phyloP scores from a whole-genome alignment of 345 rosid species.

The Ricinus communis region DNA sequence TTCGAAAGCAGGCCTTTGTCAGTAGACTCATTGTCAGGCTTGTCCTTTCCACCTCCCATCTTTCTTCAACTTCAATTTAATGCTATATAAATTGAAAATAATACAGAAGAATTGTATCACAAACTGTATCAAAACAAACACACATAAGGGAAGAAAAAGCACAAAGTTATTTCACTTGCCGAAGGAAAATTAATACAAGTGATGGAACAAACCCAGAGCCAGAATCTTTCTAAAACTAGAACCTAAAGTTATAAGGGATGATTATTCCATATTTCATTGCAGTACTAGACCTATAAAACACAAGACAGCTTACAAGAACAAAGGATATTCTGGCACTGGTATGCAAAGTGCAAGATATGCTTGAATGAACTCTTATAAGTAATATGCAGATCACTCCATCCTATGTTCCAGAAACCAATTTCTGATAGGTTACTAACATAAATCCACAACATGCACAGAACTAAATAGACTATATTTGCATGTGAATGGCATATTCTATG shows the following conservation, averaged over 20 bases:
- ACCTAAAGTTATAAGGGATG: not conserved
- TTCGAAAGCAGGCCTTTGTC: constrained; percentile 69
- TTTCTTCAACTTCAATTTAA: constrained; percentile 21
- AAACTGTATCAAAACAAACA: not conserved
- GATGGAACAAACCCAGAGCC: not conserved
- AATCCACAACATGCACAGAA: too few relatives aligned
- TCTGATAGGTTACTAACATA: too few relatives aligned
- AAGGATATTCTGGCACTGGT: too few relatives aligned
- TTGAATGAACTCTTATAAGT: too few relatives aligned
- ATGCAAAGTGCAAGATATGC: too few relatives aligned
- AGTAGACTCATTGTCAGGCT: constrained; percentile 33
- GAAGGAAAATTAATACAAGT: too few relatives aligned
- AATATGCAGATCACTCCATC: not conserved
- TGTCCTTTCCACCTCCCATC: constrained; percentile 53
- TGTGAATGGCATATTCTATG: not conserved
- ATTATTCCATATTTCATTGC: too few relatives aligned
- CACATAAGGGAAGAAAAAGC: not conserved
- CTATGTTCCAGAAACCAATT: too few relatives aligned
- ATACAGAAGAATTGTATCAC: not conserved
- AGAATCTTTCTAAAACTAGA: not conserved
- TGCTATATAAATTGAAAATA: constrained; percentile 14
- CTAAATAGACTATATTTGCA: too few relatives aligned
- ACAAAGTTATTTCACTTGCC: not conserved
- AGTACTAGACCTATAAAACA: not conserved
- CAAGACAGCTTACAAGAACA: not conserved